A percentile compares a stretch with the other conserved stretches of the same genome.
Evolutionary conservation across 1,139 yeast genomes (phyloP).

Genomic region (Geotrichum siamense): DNA sequence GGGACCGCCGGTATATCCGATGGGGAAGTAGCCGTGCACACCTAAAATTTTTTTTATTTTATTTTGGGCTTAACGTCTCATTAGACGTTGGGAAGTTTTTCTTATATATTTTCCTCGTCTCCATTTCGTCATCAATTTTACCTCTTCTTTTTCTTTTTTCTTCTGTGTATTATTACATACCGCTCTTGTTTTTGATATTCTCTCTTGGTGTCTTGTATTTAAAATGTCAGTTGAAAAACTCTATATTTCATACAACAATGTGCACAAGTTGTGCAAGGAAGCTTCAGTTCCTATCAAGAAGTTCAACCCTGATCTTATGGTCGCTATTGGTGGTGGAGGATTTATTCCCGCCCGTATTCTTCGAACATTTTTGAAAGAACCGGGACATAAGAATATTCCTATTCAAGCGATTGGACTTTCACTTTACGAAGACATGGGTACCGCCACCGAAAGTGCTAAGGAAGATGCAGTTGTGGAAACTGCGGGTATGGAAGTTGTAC

Average conservation of each 20-base stretch:
- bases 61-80: too few species aligned
- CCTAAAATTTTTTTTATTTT: too few species aligned
- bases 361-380: constrained; percentile 80
- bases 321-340: constrained; percentile 93
- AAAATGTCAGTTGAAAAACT: constrained; percentile 41
- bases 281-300: constrained; percentile 64
- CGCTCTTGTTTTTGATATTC: too few species aligned
- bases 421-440: constrained; percentile 72
- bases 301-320: constrained; percentile 76
- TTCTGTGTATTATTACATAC: too few species aligned
- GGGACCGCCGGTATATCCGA: too few species aligned
- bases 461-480: constrained; percentile 44
- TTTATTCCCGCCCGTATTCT: constrained; percentile 94
- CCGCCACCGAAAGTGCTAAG: too few species aligned
- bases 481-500: constrained; percentile 77
- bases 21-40: too few species aligned
- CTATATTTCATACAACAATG: constrained; percentile 85
- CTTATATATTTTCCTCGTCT: too few species aligned
- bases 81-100: too few species aligned
- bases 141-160: too few species aligned
- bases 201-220: too few species aligned
- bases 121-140: too few species aligned
- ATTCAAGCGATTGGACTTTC: constrained; percentile 92
- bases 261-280: constrained; percentile 88
- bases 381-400: constrained; percentile 81